These are phyloP conservation scores for Tuber borchii DNA, from an alignment of 495 filamentous ascomycete species.

Conservation along the genomic window DNA sequence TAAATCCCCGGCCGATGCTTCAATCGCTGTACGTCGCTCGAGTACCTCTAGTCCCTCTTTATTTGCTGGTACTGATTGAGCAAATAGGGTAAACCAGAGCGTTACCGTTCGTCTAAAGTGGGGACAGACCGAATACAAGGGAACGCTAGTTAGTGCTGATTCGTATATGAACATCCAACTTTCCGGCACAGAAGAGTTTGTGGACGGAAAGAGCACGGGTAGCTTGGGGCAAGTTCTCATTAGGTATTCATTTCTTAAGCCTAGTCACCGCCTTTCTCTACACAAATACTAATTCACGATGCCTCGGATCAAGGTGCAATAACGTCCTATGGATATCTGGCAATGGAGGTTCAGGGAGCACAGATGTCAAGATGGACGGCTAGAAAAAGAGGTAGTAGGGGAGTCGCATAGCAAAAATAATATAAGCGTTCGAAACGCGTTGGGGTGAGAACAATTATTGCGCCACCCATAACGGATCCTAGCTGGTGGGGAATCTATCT, in stretches of 20 bases:
- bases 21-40: slow-evolving; percentile 64
- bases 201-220: slow-evolving; percentile 79
- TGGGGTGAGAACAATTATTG: background rate
- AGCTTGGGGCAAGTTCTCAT: slow-evolving; percentile 85
- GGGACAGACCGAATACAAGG: slow-evolving; percentile 95
- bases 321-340: slow-evolving; percentile 82
- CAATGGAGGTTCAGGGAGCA: slow-evolving; percentile 41
- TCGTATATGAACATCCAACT: slow-evolving; percentile 99
- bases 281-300: slow-evolving; percentile 30
- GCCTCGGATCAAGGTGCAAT: slow-evolving; percentile 60
- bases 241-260: slow-evolving; percentile 51
- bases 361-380: slow-evolving; percentile 51
- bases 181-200: slow-evolving; percentile 78
- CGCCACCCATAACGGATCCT: background rate
- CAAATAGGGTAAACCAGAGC: slow-evolving; percentile 70
- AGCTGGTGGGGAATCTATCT: background rate
- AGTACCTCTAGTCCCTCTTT: slow-evolving; percentile 4
- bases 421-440: slow-evolving; percentile 14
- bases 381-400: slow-evolving; percentile 10
- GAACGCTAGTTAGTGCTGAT: slow-evolving; percentile 82
- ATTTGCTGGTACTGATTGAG: slow-evolving; percentile 12
- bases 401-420: slow-evolving; percentile 13
- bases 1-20: slow-evolving; percentile 86
- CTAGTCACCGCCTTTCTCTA: background rate
- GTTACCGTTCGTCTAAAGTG: slow-evolving; percentile 92